phyloP scores from a whole-genome alignment of 345 rosid genomes.

The Mallotus nudiflorus region DNA sequence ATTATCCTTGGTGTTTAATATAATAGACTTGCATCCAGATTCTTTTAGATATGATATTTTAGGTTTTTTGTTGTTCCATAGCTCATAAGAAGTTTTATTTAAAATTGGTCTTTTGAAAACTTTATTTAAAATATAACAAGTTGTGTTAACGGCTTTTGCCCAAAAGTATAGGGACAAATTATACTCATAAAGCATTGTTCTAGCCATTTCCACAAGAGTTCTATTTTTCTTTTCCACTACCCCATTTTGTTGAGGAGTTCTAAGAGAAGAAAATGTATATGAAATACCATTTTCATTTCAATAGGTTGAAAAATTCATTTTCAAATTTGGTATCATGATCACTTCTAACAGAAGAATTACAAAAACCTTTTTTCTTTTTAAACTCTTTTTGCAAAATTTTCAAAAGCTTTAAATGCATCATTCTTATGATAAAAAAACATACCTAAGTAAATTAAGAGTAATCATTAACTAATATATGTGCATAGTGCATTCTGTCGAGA shows the following conservation, averaged over 20 bases:
- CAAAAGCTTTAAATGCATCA: not conserved
- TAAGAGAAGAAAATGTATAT: no score
- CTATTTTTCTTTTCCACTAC: not conserved
- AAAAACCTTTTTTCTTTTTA: not conserved
- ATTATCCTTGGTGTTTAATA: not conserved
- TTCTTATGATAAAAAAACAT: not conserved
- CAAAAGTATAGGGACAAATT: not conserved
- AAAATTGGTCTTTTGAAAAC: no score
- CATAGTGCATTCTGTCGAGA: not conserved
- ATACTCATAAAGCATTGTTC: no score
- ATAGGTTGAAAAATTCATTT: not conserved
- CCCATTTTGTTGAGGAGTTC: not conserved
- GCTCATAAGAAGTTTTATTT: not conserved
- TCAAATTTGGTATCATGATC: not conserved
- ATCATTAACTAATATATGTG: not conserved
- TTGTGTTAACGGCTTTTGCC: not conserved
- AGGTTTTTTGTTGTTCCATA: not conserved
- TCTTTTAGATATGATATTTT: not conserved
- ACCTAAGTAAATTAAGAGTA: not conserved
- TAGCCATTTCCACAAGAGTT: no score
- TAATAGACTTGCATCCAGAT: not conserved
- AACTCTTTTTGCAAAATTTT: not conserved
- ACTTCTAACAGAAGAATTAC: not conserved
- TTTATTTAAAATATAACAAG: no score
- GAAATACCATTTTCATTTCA: not conserved